These are phyloP conservation scores for Amaranthus hypochondriacus DNA, from an alignment of 148 eudicot genomes.

Conservation along the genomic window DNA sequence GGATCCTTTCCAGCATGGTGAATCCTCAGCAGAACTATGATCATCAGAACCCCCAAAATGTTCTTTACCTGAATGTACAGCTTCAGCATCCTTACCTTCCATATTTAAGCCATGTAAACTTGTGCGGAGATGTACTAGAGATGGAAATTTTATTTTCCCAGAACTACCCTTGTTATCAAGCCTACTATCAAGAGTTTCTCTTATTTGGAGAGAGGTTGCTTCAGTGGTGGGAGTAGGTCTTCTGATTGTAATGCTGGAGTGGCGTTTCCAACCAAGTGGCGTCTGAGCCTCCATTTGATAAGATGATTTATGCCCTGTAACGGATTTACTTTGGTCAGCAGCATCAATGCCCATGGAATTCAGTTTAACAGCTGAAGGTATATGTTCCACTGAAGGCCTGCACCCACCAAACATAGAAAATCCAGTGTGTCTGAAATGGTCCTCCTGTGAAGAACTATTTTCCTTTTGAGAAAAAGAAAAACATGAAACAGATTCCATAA, in stretches of 20 bases:
- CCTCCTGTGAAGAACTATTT: constrained; percentile 29
- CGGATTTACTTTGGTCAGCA: constrained; percentile 16
- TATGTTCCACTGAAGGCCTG: constrained; percentile 16
- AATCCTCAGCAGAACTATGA: constrained; percentile 64
- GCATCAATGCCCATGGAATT: constrained; percentile 17
- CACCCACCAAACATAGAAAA: constrained; percentile 31
- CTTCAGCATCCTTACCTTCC: constrained; percentile 33
- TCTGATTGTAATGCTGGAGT: constrained; percentile 19
- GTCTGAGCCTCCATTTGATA: constrained; percentile 30
- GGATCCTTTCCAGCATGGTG: constrained; percentile 98
- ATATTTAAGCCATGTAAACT: constrained; percentile 30
- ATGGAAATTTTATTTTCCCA: constrained; percentile 29
- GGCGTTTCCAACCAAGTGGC: constrained; percentile 21
- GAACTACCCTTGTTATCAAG: constrained; percentile 18
- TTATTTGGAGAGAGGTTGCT: constrained; percentile 33
- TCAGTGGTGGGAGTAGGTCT: constrained; percentile 30
- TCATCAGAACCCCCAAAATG: constrained; percentile 45
- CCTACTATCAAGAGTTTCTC: constrained; percentile 23
- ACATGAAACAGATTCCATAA: constrained; percentile 29
- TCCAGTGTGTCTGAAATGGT: constrained; percentile 33
- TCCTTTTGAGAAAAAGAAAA: constrained; percentile 30
- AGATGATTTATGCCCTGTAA: constrained; percentile 22
- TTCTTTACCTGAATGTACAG: constrained; percentile 35
- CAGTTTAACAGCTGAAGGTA: constrained; percentile 24
- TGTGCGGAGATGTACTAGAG: constrained; percentile 30